These are phyloP conservation scores for Piromyces finnis DNA, from an alignment of 192 early-diverging fungal genomes.

Conservation along the genomic window DNA sequence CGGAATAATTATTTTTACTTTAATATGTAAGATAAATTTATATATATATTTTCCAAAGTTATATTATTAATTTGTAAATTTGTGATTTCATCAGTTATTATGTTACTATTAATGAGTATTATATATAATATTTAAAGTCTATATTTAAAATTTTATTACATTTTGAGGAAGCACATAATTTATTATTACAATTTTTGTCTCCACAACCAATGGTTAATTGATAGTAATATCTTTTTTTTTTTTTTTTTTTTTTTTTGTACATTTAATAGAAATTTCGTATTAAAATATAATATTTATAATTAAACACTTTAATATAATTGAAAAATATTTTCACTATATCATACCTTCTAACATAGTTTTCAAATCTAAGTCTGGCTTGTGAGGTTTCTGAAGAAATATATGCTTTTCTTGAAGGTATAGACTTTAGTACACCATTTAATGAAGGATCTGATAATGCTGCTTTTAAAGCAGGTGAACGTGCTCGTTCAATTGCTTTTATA, in stretches of 20 bases:
- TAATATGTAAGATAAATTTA: neutral
- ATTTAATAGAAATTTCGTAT: no score
- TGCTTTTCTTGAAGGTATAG: neutral
- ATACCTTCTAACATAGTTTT: constrained; percentile 7
- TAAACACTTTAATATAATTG: no score
- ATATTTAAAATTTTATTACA: neutral
- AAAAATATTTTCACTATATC: no score
- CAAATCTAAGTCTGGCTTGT: constrained; percentile 1
- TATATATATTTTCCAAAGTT: no score
- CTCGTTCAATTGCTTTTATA: neutral
- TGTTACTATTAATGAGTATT: no score
- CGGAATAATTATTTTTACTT: neutral
- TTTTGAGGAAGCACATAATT: constrained; percentile 17
- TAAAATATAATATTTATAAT: no score
- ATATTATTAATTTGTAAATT: neutral
- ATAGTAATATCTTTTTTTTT: constrained; percentile 24
- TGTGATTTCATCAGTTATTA: no score
- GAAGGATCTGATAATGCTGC: constrained; percentile 12
- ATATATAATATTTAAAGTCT: no score
- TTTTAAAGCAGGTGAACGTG: constrained; percentile 8
- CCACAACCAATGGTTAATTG: constrained; percentile 28
- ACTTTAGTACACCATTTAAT: constrained; percentile 3
- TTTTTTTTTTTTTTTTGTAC: neutral
- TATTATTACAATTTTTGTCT: constrained; percentile 11
- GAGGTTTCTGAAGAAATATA: neutral